Conservation (phyloP, 140 eudicot genomes). For the Bidens hawaiensis region DNA sequence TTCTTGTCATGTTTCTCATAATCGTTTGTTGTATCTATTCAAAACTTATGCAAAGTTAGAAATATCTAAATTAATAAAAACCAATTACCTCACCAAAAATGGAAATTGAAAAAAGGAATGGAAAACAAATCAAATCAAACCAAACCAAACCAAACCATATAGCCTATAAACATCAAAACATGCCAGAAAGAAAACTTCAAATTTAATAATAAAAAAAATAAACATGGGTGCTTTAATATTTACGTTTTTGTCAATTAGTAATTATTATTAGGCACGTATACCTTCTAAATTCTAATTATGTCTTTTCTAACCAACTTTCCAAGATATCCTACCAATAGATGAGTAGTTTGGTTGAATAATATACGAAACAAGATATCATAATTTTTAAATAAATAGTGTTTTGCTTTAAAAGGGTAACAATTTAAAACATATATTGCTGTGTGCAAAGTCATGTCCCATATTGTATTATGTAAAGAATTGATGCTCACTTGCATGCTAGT, state of each 20-base stretch:
- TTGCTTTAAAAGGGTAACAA: background rate
- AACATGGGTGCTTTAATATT: background rate
- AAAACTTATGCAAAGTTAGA: background rate
- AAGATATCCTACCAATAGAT: background rate
- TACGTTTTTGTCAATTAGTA: background rate
- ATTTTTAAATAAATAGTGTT: background rate
- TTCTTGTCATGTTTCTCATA: background rate
- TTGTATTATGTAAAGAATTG: background rate
- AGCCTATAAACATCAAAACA: background rate
- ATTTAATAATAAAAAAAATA: background rate
- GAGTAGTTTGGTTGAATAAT: background rate
- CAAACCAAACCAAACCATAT: background rate
- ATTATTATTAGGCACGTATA: constrained; percentile 1
- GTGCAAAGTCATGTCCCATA: background rate
- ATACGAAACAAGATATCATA: background rate
- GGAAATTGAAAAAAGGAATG: background rate
- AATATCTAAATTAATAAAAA: background rate
- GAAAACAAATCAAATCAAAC: background rate
- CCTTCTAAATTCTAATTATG: constrained; percentile 1
- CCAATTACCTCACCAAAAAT: background rate
- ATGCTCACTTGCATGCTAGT: background rate
- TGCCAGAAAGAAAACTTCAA: constrained; percentile 1
- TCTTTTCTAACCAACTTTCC: background rate
- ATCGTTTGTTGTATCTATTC: background rate
- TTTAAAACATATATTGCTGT: background rate